Percentiles rank a stretch among this genome's conserved stretches.
Evolutionary conservation across 1,139 yeast genomes (phyloP).

Genomic region (Suhomyces ambrosiae): DNA sequence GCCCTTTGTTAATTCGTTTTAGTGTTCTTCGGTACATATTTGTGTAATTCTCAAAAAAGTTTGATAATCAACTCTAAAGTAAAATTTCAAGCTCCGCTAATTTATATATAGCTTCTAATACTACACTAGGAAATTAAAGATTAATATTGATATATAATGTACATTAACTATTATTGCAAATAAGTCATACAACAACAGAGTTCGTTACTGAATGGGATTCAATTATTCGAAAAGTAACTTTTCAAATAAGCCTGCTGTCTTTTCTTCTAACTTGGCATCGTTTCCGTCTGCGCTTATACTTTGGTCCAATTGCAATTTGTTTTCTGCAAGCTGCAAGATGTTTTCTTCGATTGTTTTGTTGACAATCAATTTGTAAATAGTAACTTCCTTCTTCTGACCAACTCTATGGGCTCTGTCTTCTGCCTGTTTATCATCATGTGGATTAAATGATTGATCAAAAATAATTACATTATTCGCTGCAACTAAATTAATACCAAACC

Average conservation of each 20-base stretch:
- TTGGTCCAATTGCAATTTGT: slow-evolving; percentile 84
- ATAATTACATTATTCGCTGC: slow-evolving; percentile 93
- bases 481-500: slow-evolving; percentile 94
- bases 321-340: slow-evolving; percentile 81
- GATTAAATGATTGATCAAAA: slow-evolving; percentile 92
- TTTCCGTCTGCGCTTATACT: slow-evolving; percentile 57
- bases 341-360: slow-evolving; percentile 84
- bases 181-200: neutral
- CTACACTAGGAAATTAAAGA: too few relatives aligned
- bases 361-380: slow-evolving; percentile 75
- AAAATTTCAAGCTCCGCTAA: too few relatives aligned
- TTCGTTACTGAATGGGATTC: too few relatives aligned
- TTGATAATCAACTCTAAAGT: too few relatives aligned
- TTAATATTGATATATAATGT: too few relatives aligned
- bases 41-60: too few relatives aligned
- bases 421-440: slow-evolving; percentile 98
- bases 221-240: slow-evolving; percentile 43
- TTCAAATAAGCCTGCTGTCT: slow-evolving; percentile 56
- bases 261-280: slow-evolving; percentile 52
- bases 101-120: too few relatives aligned
- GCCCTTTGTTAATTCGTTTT: too few relatives aligned
- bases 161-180: neutral
- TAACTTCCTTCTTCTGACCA: slow-evolving; percentile 89
- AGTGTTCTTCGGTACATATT: too few relatives aligned
- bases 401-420: slow-evolving; percentile 98